Conservation (phyloP, 148 eudicot genomes). For the Suaeda aralocaspica region DNA sequence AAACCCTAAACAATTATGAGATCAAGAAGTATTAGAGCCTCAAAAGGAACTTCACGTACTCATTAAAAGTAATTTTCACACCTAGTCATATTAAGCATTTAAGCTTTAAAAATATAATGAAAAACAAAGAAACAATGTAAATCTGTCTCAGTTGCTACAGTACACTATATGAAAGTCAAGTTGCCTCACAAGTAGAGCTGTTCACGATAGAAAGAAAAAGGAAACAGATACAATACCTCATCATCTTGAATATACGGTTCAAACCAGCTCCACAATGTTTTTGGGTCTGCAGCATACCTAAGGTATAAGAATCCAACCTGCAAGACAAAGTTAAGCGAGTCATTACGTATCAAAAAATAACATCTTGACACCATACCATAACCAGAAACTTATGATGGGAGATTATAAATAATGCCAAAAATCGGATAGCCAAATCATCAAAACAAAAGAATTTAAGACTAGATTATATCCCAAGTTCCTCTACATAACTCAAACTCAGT, state of each 20-base stretch:
- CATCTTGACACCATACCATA: background rate
- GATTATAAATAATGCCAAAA: background rate
- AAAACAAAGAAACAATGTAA: background rate
- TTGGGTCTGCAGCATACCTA: slow-evolving; percentile 88
- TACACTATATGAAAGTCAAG: background rate
- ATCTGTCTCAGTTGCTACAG: background rate
- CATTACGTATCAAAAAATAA: background rate
- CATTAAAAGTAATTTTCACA: too few relatives aligned
- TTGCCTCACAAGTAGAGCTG: background rate
- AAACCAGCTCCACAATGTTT: slow-evolving; percentile 88
- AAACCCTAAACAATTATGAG: too few relatives aligned
- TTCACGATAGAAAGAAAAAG: slow-evolving; percentile 1
- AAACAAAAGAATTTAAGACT: background rate
- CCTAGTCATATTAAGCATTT: too few relatives aligned
- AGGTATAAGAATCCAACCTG: slow-evolving; percentile 94
- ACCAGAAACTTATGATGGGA: background rate
- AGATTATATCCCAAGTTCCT: background rate
- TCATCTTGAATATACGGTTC: slow-evolving; percentile 86
- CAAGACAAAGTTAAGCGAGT: slow-evolving; percentile 20
- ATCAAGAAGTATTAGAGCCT: too few relatives aligned
- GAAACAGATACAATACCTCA: slow-evolving; percentile 52
- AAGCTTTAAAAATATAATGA: too few relatives aligned
- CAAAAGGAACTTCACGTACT: too few relatives aligned
- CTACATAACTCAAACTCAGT: background rate
- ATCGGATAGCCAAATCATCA: background rate